Evolutionary conservation across 345 rosid species (phyloP).

Genomic region (Garcia nutans): DNA sequence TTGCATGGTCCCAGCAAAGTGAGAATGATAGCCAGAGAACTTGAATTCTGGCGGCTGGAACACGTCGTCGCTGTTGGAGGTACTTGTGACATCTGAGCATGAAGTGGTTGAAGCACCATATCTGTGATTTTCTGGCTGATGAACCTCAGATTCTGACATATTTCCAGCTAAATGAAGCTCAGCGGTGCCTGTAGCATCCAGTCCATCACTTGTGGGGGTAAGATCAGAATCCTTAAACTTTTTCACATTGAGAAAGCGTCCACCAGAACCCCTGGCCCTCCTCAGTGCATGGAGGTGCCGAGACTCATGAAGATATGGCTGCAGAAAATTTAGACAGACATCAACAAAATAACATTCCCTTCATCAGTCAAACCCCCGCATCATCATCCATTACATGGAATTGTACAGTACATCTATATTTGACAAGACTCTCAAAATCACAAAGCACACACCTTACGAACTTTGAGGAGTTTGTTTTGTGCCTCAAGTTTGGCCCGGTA

Average conservation of each 20-base stretch:
- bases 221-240: conserved; percentile 44
- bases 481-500: conserved; percentile 86
- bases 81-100: conserved; percentile 50
- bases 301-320: conserved; percentile 91
- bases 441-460: conserved; percentile 52
- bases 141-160: conserved; percentile 41
- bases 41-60: conserved; percentile 50
- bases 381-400: background rate
- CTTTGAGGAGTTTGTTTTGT: conserved; percentile 60
- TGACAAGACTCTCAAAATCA: conserved; percentile 11
- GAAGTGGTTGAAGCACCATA: conserved; percentile 47
- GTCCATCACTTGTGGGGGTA: conserved; percentile 23
- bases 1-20: conserved; percentile 27
- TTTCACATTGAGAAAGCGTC: conserved; percentile 69
- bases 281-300: conserved; percentile 80
- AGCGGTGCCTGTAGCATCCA: conserved; percentile 17
- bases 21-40: conserved; percentile 51
- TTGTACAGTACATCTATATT: background rate
- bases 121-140: conserved; percentile 29
- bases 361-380: background rate
- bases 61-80: conserved; percentile 42
- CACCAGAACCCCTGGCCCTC: conserved; percentile 84
- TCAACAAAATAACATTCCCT: background rate
- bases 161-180: conserved; percentile 21
- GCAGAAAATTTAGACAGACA: conserved; percentile 18